Evolutionary conservation across 192 early-diverging fungal genomes (phyloP).

Genomic region (Backusella morwellensis): DNA sequence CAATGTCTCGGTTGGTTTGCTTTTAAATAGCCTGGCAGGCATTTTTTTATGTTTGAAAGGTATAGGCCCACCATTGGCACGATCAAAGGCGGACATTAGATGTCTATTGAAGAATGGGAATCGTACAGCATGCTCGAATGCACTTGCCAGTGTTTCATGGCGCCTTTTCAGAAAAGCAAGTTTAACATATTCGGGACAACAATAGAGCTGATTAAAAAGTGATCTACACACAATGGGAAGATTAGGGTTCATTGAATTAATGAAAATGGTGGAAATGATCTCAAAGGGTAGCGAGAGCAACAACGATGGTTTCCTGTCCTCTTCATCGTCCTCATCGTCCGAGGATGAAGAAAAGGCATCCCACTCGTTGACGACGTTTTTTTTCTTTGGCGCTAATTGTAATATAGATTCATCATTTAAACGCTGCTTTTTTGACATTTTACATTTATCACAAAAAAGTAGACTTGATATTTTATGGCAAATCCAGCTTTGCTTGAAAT

Average conservation of each 20-base stretch:
- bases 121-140: constrained; percentile 2
- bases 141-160: not conserved
- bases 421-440: constrained; percentile 13
- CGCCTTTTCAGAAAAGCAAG: constrained; percentile 19
- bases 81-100: constrained; percentile 16
- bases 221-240: constrained; percentile 19
- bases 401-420: constrained; percentile 1
- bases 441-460: not conserved
- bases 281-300: constrained; percentile 27
- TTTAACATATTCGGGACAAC: constrained; percentile 17
- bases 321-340: not conserved
- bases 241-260: constrained; percentile 24
- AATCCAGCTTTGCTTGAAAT: not conserved
- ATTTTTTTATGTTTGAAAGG: constrained; percentile 16
- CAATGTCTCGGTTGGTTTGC: not conserved
- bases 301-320: not conserved
- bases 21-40: constrained; percentile 31
- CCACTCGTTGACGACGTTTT: not conserved
- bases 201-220: constrained; percentile 11
- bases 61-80: not conserved
- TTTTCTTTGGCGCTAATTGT: not conserved
- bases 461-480: not conserved
- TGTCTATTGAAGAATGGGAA: constrained; percentile 29
- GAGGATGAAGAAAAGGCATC: not conserved
- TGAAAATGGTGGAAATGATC: constrained; percentile 32